phyloP scores from a whole-genome alignment of 1,139 yeast genomes.

The Saccharomycopsis crataegensis region DNA sequence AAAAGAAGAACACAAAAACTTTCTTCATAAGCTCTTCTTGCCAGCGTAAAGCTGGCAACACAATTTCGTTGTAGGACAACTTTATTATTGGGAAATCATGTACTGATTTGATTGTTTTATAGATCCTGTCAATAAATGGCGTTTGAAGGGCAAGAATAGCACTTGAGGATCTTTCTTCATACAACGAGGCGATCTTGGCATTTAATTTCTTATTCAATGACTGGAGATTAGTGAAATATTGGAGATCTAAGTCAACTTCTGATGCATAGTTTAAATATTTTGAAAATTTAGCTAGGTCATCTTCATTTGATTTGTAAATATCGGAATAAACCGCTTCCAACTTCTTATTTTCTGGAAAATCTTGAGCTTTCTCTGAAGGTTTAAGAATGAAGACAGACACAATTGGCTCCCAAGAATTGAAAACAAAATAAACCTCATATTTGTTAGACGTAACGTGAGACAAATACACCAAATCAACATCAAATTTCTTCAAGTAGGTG shows the following conservation, averaged over 20 bases:
- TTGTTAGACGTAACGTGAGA: conserved; percentile 70
- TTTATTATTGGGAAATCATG: conserved; percentile 59
- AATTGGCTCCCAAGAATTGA: conserved; percentile 55
- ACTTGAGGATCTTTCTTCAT: conserved; percentile 63
- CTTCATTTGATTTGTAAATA: conserved; percentile 39
- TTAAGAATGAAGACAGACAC: conserved; percentile 56
- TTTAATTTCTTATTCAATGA: conserved; percentile 50
- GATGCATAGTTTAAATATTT: conserved; percentile 41
- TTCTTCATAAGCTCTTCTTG: conserved; percentile 64
- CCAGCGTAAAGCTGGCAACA: conserved; percentile 81
- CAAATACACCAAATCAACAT: conserved; percentile 58
- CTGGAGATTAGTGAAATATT: conserved; percentile 42
- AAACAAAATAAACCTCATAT: conserved; percentile 65
- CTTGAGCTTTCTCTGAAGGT: conserved; percentile 65
- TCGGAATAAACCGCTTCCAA: conserved; percentile 51
- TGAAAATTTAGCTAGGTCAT: conserved; percentile 36
- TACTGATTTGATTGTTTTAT: conserved; percentile 38
- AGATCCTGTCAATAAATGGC: conserved; percentile 44
- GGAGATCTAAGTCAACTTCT: conserved; percentile 41
- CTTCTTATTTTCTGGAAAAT: conserved; percentile 41
- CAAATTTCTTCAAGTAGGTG: conserved; percentile 46
- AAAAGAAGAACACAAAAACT: conserved; percentile 62
- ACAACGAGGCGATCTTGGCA: conserved; percentile 45
- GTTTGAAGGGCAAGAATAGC: conserved; percentile 69
- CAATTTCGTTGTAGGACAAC: conserved; percentile 46